Conservation (phyloP, 2,329 filamentous ascomycete species). For the Ilyonectria mors-panacis region DNA sequence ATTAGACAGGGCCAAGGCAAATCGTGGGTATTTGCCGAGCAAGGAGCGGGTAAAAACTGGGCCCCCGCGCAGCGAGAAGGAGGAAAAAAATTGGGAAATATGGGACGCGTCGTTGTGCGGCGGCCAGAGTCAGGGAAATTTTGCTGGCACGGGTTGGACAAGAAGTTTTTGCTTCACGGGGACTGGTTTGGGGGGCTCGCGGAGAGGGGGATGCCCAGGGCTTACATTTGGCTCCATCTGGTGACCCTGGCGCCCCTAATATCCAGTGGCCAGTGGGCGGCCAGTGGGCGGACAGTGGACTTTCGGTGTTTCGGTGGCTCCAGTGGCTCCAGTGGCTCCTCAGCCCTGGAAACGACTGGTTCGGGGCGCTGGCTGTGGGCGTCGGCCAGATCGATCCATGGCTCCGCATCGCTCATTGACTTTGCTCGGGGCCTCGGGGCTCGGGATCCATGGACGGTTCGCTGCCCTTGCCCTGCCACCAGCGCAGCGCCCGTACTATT, state of each 20-base stretch:
- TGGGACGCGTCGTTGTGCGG: slow-evolving; percentile 11
- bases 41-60: slow-evolving; percentile 49
- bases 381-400: slow-evolving; percentile 45
- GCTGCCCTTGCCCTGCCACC: slow-evolving; percentile 33
- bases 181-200: slow-evolving; percentile 5
- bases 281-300: slow-evolving; percentile 12
- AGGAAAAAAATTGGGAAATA: slow-evolving; percentile 22
- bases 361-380: slow-evolving; percentile 23
- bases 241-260: slow-evolving; percentile 5
- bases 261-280: background rate
- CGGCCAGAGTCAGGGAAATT: slow-evolving; percentile 38
- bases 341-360: slow-evolving; percentile 30
- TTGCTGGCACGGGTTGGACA: slow-evolving; percentile 40
- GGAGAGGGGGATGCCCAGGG: background rate
- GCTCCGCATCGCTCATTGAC: slow-evolving; percentile 26
- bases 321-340: slow-evolving; percentile 24
- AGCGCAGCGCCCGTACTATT: background rate
- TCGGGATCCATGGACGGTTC: slow-evolving; percentile 23
- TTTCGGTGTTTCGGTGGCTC: slow-evolving; percentile 1
- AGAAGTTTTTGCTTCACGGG: slow-evolving; percentile 25
- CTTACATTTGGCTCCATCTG: slow-evolving; percentile 15
- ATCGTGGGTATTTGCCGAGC: slow-evolving; percentile 39
- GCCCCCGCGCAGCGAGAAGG: slow-evolving; percentile 23
- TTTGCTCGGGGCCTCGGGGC: slow-evolving; percentile 15
- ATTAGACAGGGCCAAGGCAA: slow-evolving; percentile 41